These are phyloP conservation scores for Moesziomyces antarcticus DNA, from an alignment of 1,284 basidiomycete genomes.

Conservation along the genomic window DNA sequence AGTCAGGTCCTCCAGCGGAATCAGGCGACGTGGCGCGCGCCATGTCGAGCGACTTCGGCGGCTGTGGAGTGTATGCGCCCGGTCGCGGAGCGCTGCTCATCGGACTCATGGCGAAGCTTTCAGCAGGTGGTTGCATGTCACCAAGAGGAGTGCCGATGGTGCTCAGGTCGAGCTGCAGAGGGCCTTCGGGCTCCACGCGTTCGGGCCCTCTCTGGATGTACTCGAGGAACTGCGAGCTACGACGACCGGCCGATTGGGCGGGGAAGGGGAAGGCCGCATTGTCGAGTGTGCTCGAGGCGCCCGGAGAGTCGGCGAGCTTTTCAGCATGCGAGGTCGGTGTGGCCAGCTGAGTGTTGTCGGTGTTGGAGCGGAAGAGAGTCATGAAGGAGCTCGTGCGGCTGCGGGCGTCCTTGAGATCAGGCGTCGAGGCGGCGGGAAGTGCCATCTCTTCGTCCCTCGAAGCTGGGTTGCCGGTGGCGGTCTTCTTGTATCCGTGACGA, in stretches of 20 bases:
- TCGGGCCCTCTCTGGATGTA: slow-evolving; percentile 43
- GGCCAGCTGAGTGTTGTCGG: slow-evolving; percentile 14
- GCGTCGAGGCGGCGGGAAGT: neutral
- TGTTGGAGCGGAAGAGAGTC: slow-evolving; percentile 29
- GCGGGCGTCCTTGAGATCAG: slow-evolving; percentile 14
- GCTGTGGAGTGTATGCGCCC: neutral
- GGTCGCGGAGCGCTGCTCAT: neutral
- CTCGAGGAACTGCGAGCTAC: slow-evolving; percentile 42
- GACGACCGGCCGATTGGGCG: slow-evolving; percentile 15
- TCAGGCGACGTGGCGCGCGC: slow-evolving; percentile 9
- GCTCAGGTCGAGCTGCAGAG: slow-evolving; percentile 21
- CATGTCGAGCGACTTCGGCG: slow-evolving; percentile 21
- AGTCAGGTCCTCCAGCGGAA: slow-evolving; percentile 2
- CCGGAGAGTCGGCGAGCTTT: slow-evolving; percentile 26
- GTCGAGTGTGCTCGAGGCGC: slow-evolving; percentile 24
- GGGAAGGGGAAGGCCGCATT: slow-evolving; percentile 28
- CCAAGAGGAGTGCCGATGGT: slow-evolving; percentile 15
- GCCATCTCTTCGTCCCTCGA: slow-evolving; percentile 22
- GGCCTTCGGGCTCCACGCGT: slow-evolving; percentile 23
- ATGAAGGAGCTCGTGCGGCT: slow-evolving; percentile 39
- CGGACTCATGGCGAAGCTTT: slow-evolving; percentile 7
- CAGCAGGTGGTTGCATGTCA: slow-evolving; percentile 3
- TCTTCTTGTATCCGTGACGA: slow-evolving; percentile 75
- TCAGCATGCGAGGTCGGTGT: slow-evolving; percentile 19
- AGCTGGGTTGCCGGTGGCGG: slow-evolving; percentile 13